phyloP scores from a whole-genome alignment of 2,329 filamentous ascomycete species.

The Aureobasidium melanogenum region DNA sequence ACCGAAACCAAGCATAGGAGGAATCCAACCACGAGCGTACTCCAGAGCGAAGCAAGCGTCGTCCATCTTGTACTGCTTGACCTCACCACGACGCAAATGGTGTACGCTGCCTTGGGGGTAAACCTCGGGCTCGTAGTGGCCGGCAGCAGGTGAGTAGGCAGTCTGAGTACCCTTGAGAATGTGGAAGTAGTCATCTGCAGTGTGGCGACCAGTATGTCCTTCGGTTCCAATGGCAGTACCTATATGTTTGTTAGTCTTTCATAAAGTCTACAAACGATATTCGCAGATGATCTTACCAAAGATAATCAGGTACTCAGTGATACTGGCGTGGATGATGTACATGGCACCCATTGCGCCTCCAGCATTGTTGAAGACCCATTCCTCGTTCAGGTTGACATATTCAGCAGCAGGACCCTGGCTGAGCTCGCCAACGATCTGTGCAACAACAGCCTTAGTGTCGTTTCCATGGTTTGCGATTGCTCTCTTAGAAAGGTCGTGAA shows the following conservation, averaged over 20 bases:
- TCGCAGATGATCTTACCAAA: constrained; percentile 41
- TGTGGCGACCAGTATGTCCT: constrained; percentile 81
- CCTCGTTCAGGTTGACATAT: constrained; percentile 61
- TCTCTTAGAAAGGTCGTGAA: constrained; percentile 59
- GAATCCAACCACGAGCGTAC: constrained; percentile 83
- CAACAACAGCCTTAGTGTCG: constrained; percentile 60
- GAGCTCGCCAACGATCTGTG: constrained; percentile 62
- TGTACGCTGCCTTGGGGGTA: constrained; percentile 63
- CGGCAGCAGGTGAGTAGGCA: constrained; percentile 55
- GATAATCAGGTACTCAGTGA: constrained; percentile 81
- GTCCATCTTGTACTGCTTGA: constrained; percentile 79
- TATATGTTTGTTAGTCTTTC: not conserved
- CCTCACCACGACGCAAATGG: constrained; percentile 60
- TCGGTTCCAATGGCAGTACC: constrained; percentile 73
- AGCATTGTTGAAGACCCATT: constrained; percentile 90
- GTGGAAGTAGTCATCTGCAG: constrained; percentile 90
- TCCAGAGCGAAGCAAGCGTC: constrained; percentile 70
- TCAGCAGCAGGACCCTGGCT: constrained; percentile 33
- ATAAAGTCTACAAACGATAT: not conserved
- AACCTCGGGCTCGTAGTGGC: constrained; percentile 57
- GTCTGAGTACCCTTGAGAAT: constrained; percentile 72
- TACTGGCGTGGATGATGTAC: constrained; percentile 82
- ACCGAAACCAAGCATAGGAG: constrained; percentile 84
- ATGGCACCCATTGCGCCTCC: constrained; percentile 87
- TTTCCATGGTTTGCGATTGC: constrained; percentile 63